phyloP scores from a whole-genome alignment of 495 filamentous ascomycete genomes.

The Aspergillus affinis region DNA sequence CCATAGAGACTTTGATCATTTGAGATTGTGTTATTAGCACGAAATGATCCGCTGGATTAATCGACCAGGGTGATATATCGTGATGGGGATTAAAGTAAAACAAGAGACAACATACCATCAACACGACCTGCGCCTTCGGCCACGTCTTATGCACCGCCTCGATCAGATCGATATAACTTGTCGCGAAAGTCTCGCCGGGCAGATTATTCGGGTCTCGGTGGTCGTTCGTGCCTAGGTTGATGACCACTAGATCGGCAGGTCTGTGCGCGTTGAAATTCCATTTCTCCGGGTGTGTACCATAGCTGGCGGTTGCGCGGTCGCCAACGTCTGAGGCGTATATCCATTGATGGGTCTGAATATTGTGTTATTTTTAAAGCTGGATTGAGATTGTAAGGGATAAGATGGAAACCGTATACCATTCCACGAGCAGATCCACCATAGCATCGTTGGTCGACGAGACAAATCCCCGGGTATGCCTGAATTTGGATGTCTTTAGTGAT shows the following conservation, averaged over 20 bases:
- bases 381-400: not conserved
- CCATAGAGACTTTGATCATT: conserved; percentile 56
- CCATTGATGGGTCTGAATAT: conserved; percentile 58
- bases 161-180: conserved; percentile 57
- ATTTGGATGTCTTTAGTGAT: not conserved
- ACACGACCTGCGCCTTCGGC: conserved; percentile 60
- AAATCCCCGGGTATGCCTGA: conserved; percentile 61
- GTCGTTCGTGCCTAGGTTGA: conserved; percentile 71
- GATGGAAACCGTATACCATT: conserved; percentile 22
- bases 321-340: conserved; percentile 62
- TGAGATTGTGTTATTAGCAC: not conserved
- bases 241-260: conserved; percentile 64
- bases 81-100: not conserved
- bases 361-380: conserved; percentile 6
- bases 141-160: conserved; percentile 60
- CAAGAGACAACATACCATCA: conserved; percentile 49
- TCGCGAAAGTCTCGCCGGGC: conserved; percentile 51
- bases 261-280: conserved; percentile 61
- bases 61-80: not conserved
- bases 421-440: conserved; percentile 44
- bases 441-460: conserved; percentile 57
- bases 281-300: conserved; percentile 54
- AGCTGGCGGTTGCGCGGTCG: conserved; percentile 48
- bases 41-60: not conserved
- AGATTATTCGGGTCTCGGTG: conserved; percentile 60